Evolutionary conservation across 2,329 filamentous ascomycete genomes (phyloP), one percentile per base, ranked within the genome.

Genomic region (Pestalotiopsis sp.): DNA sequence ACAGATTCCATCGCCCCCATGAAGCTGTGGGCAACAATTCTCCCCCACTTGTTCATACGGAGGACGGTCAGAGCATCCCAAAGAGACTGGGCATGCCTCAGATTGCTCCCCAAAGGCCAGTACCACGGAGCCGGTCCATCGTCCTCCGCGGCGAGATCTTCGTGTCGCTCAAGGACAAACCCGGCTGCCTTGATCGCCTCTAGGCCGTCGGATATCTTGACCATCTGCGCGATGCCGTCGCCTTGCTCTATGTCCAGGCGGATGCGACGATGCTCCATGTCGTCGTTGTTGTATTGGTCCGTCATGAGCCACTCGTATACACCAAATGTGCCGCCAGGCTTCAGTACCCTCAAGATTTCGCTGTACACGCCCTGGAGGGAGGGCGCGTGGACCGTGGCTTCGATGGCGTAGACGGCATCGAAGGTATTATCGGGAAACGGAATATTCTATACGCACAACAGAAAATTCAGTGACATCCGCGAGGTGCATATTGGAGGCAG

Each of bases 241-340:
- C 96, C 96, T 79, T 94, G 91, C 86, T 99, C 96, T 73, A 99
- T 99, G 72, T 92, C 95, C n/a, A 98, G 90, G 72, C 96, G 93
- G 78, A 98, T 96, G 79, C 93, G 90, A 73, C 94, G 92, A 84
- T 98, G 96, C 76, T 90, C 86, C 1, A 93, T 81, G 86, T 98
- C 94, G 70, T 92, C 86, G 79, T 97, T 95, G 84, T 98, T 92
- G 83, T 98, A 99, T 27, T 91, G 85, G 72, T 98, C 95, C 5
- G 95, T 98, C 96, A 99, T 98, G 78, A 98, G 87, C 96, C 96
- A 98, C 83, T 99, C 96, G 83, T 98, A 99, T 65, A 98, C 95
- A 78, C 95, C 96, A 76, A 98, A 99, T 64, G 93, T 86, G 80
- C 96, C 95, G 70, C 96, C 96, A 20, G 96, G 96, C 88, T 98